Evolutionary conservation across 2,329 filamentous ascomycete genomes (phyloP), one percentile per base, ranked within the genome.

Genomic region (Fusarium anthophilum): DNA sequence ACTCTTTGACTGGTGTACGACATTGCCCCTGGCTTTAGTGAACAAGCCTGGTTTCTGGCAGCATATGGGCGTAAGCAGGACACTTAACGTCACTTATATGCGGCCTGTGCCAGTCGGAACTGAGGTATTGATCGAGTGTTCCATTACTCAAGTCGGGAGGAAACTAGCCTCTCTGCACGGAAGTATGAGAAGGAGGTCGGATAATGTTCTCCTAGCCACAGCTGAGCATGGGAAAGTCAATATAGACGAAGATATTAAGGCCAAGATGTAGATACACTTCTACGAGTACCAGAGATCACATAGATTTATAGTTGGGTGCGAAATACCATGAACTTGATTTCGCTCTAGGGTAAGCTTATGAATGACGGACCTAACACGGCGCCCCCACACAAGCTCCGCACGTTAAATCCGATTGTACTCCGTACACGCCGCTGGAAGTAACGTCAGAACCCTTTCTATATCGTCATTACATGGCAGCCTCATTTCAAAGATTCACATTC

Each of bases 181-280:
- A 4, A 83, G 85, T 26, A 88, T 93, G 82, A 86, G 83, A 72
- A 84, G 86, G 69, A 86, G 83, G 74, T 85, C 83, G 35, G 88
- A 88, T 67, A 87, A 88, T 0, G 82, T 83, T 48, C 69, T 92
- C 15, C 80, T 91, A 77, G 86, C 88, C 6, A 84, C 87, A 12
- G 91, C 88, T 56, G 90, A 92, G 77, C 91, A 93, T 82, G 87
- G 89, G 47, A 93, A 93, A 81, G 88, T 88, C 6, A 91, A 90
- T 76, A 87, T 87, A 47, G 90, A 92, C 74, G 83, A 86, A 0
- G 78, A 76, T 18, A 66, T 78, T n/a, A 82, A 81, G 62, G 30
- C 81, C 20, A 81, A 74, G 66, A 59, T 69, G 22, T 59, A 56
- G 24, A 10, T n/a, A 17, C 14, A 28, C 8, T 8, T 3, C 6